Conservation (phyloP, 371 early-diverging fungal species). For the Smittium culicis region DNA sequence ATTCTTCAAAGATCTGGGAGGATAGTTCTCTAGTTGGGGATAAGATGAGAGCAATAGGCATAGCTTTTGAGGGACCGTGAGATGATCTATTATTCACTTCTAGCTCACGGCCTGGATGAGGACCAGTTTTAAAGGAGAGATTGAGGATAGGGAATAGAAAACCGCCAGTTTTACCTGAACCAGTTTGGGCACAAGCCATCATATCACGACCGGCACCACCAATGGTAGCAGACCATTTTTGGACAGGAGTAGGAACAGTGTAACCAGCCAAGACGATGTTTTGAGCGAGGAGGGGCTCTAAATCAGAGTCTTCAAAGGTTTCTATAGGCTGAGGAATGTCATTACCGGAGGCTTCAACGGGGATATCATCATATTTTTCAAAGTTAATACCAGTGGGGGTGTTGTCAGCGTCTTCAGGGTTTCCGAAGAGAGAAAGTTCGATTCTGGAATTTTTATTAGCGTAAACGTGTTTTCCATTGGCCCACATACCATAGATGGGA, state of each 20-base stretch:
- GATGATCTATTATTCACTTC: background rate
- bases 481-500: conserved; percentile 47
- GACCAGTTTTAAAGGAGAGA: conserved; percentile 77
- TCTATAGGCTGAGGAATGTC: conserved; percentile 61
- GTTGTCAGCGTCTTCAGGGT: conserved; percentile 47
- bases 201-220: conserved; percentile 52
- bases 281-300: conserved; percentile 72
- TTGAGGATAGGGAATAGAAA: conserved; percentile 84
- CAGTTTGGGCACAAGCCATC: conserved; percentile 89
- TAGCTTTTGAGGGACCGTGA: background rate
- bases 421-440: conserved; percentile 67
- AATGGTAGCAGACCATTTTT: conserved; percentile 56
- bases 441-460: conserved; percentile 54
- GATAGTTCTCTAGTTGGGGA: conserved; percentile 98
- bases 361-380: conserved; percentile 92
- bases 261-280: conserved; percentile 88
- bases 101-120: conserved; percentile 24
- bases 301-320: conserved; percentile 46
- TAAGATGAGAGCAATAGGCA: conserved; percentile 70
- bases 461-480: conserved; percentile 55
- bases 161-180: conserved; percentile 79
- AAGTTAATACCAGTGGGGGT: conserved; percentile 87
- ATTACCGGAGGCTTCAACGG: conserved; percentile 82
- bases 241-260: conserved; percentile 89
- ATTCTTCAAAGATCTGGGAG: conserved; percentile 80